These are phyloP conservation scores for Schrenkiella parvula DNA, from an alignment of 345 rosid genomes.

Conservation along the genomic window DNA sequence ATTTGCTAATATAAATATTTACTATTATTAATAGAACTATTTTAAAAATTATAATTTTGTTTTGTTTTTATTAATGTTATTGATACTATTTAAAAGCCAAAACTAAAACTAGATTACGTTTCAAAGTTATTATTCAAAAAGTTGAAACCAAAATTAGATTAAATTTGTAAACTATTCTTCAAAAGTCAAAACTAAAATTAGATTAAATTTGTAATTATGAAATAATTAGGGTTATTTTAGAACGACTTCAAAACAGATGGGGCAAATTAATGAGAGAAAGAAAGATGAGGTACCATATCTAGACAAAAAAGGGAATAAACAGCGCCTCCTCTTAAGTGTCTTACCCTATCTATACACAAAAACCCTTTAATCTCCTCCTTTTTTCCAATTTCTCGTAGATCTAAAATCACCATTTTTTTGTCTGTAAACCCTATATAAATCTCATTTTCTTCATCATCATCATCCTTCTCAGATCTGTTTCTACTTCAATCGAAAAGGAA, in stretches of 20 bases:
- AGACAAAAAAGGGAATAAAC: neutral
- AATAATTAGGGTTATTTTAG: neutral
- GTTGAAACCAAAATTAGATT: no score
- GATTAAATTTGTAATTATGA: no score
- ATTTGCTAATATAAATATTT: no score
- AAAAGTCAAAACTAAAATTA: no score
- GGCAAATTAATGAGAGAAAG: neutral
- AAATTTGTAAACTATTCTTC: no score
- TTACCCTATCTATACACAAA: slow-evolving; percentile 26
- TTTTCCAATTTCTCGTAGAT: slow-evolving; percentile 6
- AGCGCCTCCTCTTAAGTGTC: slow-evolving; percentile 21
- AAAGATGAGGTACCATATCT: neutral
- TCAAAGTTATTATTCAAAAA: no score
- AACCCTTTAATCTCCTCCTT: neutral
- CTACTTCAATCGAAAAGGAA: neutral
- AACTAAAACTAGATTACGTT: no score
- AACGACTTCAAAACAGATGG: neutral
- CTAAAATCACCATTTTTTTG: neutral
- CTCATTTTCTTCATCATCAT: neutral
- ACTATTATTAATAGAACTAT: no score
- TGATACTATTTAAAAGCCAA: no score
- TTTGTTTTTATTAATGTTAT: no score
- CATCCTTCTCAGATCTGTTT: slow-evolving; percentile 6
- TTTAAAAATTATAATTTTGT: no score
- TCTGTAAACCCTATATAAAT: slow-evolving; percentile 32